phyloP scores from a whole-genome alignment of 2,329 filamentous ascomycete species.

The Cordyceps farinosa region DNA sequence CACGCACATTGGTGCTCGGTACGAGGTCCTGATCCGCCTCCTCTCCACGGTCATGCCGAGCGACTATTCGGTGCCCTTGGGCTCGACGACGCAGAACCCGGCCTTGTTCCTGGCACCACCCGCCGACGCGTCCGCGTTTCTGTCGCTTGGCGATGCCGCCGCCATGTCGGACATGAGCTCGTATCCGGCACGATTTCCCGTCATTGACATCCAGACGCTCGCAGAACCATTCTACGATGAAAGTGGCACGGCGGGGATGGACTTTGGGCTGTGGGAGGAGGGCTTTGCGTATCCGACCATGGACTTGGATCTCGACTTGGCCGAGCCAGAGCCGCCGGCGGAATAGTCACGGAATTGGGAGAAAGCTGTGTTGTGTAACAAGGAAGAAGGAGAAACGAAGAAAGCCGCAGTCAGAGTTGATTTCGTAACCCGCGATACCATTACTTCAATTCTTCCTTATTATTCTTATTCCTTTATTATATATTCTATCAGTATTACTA shows the following conservation, averaged over 20 bases:
- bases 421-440: no score
- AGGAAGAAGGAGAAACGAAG: no score
- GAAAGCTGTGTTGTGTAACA: no score
- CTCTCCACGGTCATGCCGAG: constrained; percentile 26
- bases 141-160: background rate
- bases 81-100: background rate
- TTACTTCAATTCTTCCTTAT: no score
- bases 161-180: background rate
- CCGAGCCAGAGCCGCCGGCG: constrained; percentile 23
- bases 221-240: constrained; percentile 30
- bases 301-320: constrained; percentile 31
- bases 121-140: background rate
- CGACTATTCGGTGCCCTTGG: background rate
- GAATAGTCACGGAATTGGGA: no score
- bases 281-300: constrained; percentile 36
- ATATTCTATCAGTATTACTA: no score
- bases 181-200: constrained; percentile 26
- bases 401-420: no score
- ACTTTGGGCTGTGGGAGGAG: constrained; percentile 37
- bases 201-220: constrained; percentile 28
- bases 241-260: constrained; percentile 27
- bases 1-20: constrained; percentile 41
- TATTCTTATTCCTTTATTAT: no score
- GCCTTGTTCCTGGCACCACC: background rate
- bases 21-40: constrained; percentile 31